Evolutionary conservation across 176 grass and related monocot species (phyloP), one percentile per base, ranked within the genome.

Genomic region (Dactylis glomerata): DNA sequence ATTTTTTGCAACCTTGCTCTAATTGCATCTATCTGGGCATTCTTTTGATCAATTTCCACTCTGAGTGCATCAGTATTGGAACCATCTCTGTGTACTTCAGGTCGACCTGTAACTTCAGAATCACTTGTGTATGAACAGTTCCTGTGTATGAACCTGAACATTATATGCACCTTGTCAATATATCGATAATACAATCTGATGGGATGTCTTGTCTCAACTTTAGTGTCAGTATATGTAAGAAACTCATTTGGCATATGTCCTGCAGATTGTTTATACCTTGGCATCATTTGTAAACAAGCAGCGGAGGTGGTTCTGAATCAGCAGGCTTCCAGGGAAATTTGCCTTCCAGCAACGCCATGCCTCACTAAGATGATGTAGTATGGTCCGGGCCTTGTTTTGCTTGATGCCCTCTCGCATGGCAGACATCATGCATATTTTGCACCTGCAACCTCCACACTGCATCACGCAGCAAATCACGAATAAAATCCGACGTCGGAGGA

Each of bases 331-430:
- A 98, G n/a, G 95, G 95, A 22, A 98, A 84, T 98, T 98, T 76
- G 95, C 95, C 89, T 98, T 98, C 95, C 95, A 98, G 79, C 95
- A 98, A 30, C 95, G 83, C 95, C 95, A 98, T 88, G 95, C 95
- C 81, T 98, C 95, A 85, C 95, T 98, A 23, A 98, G 87, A 88
- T 98, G 95, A 58, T 98, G 95, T 55, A 98, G 82, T 76, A 98
- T 98, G 81, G 95, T 98, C 1, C 92, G 72, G 5, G 95, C 95
- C 84, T 98, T 98, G 72, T 98, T 98, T 79, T 98, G 95, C 83
- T 98, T 98, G 87, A 98, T 98, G 65, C 95, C 95, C 86, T 98
- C 95, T 65, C 92, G 95, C 95, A 98, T 98, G 70, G 95, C 95
- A 95, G 75, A 98, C 93, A 93, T 98, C 95, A 62, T 98, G 95